A percentile compares a stretch with the other conserved stretches of the same genome.
phyloP scores from a whole-genome alignment of 257 asterid genomes.

The Lantana camara region DNA sequence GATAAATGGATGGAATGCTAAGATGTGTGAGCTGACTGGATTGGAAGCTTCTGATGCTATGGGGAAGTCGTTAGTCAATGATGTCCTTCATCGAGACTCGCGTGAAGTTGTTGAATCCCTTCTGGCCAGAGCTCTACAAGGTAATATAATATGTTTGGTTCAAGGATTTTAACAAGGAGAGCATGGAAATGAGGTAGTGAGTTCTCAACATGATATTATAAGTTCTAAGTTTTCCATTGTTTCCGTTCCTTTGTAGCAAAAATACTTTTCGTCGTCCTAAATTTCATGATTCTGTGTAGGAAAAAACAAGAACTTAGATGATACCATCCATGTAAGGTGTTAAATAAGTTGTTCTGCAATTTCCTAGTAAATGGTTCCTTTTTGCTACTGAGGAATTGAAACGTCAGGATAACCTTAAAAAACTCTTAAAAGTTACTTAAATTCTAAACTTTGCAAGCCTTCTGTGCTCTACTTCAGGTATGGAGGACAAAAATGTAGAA shows the following conservation, averaged over 20 bases:
- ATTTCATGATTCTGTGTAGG: not conserved
- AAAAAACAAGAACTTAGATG: not conserved
- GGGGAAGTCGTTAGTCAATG: constrained; percentile 51
- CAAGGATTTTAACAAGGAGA: too few species aligned
- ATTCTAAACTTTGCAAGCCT: not conserved
- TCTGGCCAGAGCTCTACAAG: constrained; percentile 54
- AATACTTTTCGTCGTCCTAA: too few species aligned
- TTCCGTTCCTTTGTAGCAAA: too few species aligned
- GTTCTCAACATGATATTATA: too few species aligned
- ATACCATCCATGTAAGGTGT: not conserved
- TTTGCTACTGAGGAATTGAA: not conserved
- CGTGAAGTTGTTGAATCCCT: constrained; percentile 39
- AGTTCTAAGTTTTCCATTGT: too few species aligned
- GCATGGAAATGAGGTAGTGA: too few species aligned
- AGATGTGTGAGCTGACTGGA: constrained; percentile 67
- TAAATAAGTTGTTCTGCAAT: not conserved
- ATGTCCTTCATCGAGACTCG: constrained; percentile 56
- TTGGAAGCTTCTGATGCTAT: constrained; percentile 48
- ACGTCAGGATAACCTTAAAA: not conserved
- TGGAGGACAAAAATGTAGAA: constrained; percentile 64
- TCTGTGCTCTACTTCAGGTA: constrained; percentile 46
- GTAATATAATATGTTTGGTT: constrained; percentile 27
- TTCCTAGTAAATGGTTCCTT: not conserved
- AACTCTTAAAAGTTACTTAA: not conserved
- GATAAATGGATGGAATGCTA: constrained; percentile 70